Conservation (phyloP, 2,329 filamentous ascomycete genomes). For the Epichloe scottii region DNA sequence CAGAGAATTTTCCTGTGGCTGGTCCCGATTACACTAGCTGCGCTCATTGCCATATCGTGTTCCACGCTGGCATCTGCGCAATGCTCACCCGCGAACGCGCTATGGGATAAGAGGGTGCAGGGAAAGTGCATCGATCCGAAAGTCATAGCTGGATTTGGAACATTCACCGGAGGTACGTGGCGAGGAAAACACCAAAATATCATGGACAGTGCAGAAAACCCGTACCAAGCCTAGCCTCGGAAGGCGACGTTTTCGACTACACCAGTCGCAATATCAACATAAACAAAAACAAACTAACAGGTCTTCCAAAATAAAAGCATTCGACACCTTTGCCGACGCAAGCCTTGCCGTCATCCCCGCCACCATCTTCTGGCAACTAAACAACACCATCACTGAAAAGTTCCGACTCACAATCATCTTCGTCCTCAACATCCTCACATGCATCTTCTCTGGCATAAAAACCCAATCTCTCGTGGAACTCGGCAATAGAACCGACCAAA, state of each 20-base stretch:
- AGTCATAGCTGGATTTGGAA: slow-evolving; percentile 10
- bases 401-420: slow-evolving; percentile 46
- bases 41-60: slow-evolving; percentile 10
- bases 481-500: slow-evolving; percentile 11
- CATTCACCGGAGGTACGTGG: slow-evolving; percentile 10
- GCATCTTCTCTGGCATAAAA: slow-evolving; percentile 14
- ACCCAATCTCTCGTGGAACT: slow-evolving; percentile 12
- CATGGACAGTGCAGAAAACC: not conserved
- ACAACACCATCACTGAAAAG: slow-evolving; percentile 61
- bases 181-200: not conserved
- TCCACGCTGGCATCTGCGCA: slow-evolving; percentile 11
- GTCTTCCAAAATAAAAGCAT: slow-evolving; percentile 5
- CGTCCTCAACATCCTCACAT: slow-evolving; percentile 13
- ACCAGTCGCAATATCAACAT: not conserved
- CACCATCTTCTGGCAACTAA: slow-evolving; percentile 52
- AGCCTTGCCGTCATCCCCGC: slow-evolving; percentile 12
- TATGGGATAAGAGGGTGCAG: slow-evolving; percentile 10
- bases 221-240: no score
- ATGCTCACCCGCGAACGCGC: slow-evolving; percentile 9
- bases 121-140: slow-evolving; percentile 11
- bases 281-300: not conserved
- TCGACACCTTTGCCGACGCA: slow-evolving; percentile 13
- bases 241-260: not conserved
- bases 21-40: slow-evolving; percentile 9
- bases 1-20: slow-evolving; percentile 11